Conservation (phyloP, 192 early-diverging fungal species). For the Coemansia sp. region DNA sequence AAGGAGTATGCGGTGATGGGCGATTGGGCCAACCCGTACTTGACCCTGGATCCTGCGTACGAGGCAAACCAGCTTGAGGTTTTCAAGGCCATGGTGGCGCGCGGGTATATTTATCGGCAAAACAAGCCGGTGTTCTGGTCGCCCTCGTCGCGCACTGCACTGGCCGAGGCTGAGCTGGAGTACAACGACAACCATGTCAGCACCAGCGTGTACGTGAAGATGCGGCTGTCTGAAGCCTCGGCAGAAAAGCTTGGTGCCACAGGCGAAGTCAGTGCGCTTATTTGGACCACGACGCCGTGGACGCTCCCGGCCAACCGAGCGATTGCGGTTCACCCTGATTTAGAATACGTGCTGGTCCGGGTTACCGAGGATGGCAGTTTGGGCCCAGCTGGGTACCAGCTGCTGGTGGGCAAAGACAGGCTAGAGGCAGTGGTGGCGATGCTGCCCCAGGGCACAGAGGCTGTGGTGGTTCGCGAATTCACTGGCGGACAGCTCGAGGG, state of each 20-base stretch:
- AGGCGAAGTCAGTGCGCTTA: conserved; percentile 43
- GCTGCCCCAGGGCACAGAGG: conserved; percentile 8
- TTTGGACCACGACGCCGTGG: conserved; percentile 86
- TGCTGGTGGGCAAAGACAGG: conserved; percentile 31
- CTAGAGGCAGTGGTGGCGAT: conserved; percentile 13
- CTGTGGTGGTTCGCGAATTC: conserved; percentile 4
- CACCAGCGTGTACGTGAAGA: conserved; percentile 68
- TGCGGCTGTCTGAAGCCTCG: conserved; percentile 49
- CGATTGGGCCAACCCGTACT: conserved; percentile 69
- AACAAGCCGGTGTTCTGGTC: conserved; percentile 84
- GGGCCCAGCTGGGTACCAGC: background rate
- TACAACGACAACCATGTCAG: conserved; percentile 74
- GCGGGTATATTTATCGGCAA: conserved; percentile 72
- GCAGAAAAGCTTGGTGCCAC: conserved; percentile 8
- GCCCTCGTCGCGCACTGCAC: conserved; percentile 75
- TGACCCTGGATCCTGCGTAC: conserved; percentile 70
- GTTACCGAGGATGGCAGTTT: background rate
- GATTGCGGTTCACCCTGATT: conserved; percentile 63
- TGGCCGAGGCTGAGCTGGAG: conserved; percentile 79
- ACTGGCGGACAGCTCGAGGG: conserved; percentile 56
- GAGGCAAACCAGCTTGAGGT: conserved; percentile 70
- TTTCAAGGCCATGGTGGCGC: conserved; percentile 70
- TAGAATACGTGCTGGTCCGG: conserved; percentile 58
- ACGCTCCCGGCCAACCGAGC: conserved; percentile 75
- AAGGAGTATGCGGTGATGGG: conserved; percentile 72